phyloP scores from a whole-genome alignment of 2,329 filamentous ascomycete species.

The Dothidotthia symphoricarpi region DNA sequence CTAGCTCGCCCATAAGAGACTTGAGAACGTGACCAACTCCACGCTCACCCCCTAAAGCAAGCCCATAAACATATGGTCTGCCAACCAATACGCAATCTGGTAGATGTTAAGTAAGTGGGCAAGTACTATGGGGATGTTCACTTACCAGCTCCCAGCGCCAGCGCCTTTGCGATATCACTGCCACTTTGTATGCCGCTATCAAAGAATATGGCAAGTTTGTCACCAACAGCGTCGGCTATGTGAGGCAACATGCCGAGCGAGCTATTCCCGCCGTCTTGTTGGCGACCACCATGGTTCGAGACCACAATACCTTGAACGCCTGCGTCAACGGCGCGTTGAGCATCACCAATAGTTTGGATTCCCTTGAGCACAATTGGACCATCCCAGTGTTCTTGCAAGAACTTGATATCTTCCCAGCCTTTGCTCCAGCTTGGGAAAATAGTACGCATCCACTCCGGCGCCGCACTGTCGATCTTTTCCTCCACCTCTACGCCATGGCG shows the following conservation, averaged over 20 bases:
- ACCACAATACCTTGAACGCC: conserved; percentile 53
- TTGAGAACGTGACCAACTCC: conserved; percentile 49
- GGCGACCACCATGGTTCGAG: conserved; percentile 55
- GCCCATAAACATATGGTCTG: conserved; percentile 58
- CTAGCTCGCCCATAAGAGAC: conserved; percentile 20
- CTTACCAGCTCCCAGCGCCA: conserved; percentile 49
- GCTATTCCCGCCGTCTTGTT: conserved; percentile 53
- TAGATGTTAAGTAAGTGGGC: background rate
- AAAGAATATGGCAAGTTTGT: conserved; percentile 45
- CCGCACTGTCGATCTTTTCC: conserved; percentile 40
- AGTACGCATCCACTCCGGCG: conserved; percentile 23
- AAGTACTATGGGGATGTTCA: too few relatives aligned
- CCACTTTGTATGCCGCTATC: conserved; percentile 54
- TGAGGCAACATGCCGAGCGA: conserved; percentile 57
- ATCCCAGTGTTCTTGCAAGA: conserved; percentile 60
- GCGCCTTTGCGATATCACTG: conserved; percentile 52
- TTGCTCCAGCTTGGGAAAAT: conserved; percentile 50
- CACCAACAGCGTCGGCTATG: conserved; percentile 52
- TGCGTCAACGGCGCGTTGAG: conserved; percentile 44
- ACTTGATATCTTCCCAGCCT: conserved; percentile 61
- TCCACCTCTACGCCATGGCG: conserved; percentile 38
- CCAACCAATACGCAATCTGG: conserved; percentile 58
- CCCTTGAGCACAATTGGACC: conserved; percentile 65
- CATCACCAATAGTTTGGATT: conserved; percentile 53
- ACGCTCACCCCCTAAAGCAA: conserved; percentile 55